Evolutionary conservation across 2,329 filamentous ascomycete species (phyloP).

Genomic region (Thielaviopsis euricoi): DNA sequence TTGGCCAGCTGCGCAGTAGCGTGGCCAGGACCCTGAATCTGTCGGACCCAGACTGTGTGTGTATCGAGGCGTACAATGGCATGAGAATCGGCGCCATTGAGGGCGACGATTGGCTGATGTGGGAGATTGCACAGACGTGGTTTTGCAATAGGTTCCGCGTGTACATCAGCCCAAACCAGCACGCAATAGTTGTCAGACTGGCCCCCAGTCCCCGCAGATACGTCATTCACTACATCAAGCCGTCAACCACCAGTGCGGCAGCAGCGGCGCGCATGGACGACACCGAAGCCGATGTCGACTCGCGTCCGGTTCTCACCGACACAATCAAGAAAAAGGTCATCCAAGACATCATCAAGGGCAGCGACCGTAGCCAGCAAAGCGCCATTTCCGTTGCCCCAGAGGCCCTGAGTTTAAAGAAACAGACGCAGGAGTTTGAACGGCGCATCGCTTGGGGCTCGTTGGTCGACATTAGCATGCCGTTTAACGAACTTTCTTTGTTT

Average conservation of each 20-base stretch:
- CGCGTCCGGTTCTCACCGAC: neutral
- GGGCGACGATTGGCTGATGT: conserved; percentile 8
- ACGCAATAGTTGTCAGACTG: conserved; percentile 4
- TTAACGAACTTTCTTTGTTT: neutral
- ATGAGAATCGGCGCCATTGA: conserved; percentile 8
- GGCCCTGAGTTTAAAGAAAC: neutral
- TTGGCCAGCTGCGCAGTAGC: neutral
- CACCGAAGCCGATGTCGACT: neutral
- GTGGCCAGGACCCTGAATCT: conserved; percentile 4
- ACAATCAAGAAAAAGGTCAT: neutral
- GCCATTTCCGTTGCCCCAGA: neutral
- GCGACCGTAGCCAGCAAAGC: neutral
- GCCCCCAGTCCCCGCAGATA: conserved; percentile 2
- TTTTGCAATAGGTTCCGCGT: conserved; percentile 9
- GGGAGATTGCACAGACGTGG: conserved; percentile 7
- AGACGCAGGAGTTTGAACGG: neutral
- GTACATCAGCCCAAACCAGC: neutral
- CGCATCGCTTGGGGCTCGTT: conserved; percentile 6
- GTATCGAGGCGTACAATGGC: conserved; percentile 9
- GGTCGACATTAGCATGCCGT: conserved; percentile 2
- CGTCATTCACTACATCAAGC: conserved; percentile 3
- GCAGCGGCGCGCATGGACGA: neutral
- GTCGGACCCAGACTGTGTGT: conserved; percentile 5
- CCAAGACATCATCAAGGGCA: neutral
- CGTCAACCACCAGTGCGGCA: neutral